Evolutionary conservation across 1,284 basidiomycete genomes (phyloP).

Genomic region (Serendipita sp.): DNA sequence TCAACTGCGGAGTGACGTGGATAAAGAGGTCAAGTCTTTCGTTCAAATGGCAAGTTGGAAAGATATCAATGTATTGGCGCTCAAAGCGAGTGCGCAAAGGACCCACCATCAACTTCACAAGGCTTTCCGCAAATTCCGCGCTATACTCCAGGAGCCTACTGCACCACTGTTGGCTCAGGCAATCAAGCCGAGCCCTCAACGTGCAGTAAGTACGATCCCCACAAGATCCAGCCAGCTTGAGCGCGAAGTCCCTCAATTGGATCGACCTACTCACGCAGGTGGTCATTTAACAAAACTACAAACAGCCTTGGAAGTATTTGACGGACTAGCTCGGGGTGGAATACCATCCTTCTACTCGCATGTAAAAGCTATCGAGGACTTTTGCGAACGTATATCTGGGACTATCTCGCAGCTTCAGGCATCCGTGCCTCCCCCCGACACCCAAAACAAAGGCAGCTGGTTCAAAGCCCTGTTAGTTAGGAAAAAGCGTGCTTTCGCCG

Average conservation of each 20-base stretch:
- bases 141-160: slow-evolving; percentile 67
- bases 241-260: not conserved
- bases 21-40: slow-evolving; percentile 72
- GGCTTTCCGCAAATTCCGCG: slow-evolving; percentile 83
- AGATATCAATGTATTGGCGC: slow-evolving; percentile 89
- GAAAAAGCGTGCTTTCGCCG: slow-evolving; percentile 85
- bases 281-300: slow-evolving; percentile 17
- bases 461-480: slow-evolving; percentile 63
- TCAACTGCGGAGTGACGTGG: slow-evolving; percentile 48
- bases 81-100: slow-evolving; percentile 82
- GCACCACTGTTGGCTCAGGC: slow-evolving; percentile 19
- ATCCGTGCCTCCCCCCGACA: slow-evolving; percentile 40
- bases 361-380: slow-evolving; percentile 33
- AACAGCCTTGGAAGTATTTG: slow-evolving; percentile 15
- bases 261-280: slow-evolving; percentile 5
- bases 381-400: slow-evolving; percentile 65
- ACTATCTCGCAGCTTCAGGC: slow-evolving; percentile 49
- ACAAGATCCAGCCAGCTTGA: not conserved
- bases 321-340: not conserved
- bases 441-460: slow-evolving; percentile 43
- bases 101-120: slow-evolving; percentile 90
- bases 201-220: not conserved
- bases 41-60: slow-evolving; percentile 98
- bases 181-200: not conserved
- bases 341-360: not conserved